Base-by-base conservation (phyloP, 257 asterid genomes). In the Lantana camara region DNA sequence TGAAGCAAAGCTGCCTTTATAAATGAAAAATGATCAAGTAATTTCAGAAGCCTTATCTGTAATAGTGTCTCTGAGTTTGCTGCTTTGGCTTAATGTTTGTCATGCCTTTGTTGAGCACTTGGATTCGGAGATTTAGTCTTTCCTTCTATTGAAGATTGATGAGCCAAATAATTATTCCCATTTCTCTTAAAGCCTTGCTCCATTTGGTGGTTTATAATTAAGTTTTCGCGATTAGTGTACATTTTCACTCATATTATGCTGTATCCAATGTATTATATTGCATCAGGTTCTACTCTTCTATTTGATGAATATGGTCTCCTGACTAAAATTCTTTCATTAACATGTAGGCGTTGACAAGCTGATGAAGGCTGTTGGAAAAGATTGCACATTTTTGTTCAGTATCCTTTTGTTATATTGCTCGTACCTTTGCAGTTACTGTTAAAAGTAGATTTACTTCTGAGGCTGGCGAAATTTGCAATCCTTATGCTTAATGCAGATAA, bases 341-440 rank as follows among this genome's bases (percentile, higher is more conserved):
- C 47, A 38, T 60, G 69, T 78, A 93, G 99, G 99, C 56, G 89
- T 57, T 70, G 99, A 93, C 64, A 79, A 76, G 68, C 83, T 93
- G 75, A 81, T 79, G 99, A 93, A 93, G 83, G 95, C 94, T 9
- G 97, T 90, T 60, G 99, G 99, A 65, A 93, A 80, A 80, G 97
- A 93, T 75, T 90, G 99, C 88, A 93, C 99, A 38, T 75, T 91
- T 48, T 81, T 93, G 77, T 89, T 93, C 78, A 93, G 97, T 93
- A 93, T 89, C 97, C 98, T 89, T 76, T 40, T 21, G 15, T 67
- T 50, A 15, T 4, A 66, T 40, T 60, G 9, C 55, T 50, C 13
- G 20, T 10, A 8, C 45, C 54, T 42, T 5, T 22, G 29, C 70
- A 22, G 37, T 58, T 70, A 71, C 47, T 34, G 32, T 3, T 29